A percentile compares a stretch with the other conserved stretches of the same genome.
Conservation (phyloP, 352 stramenopile species). For the Globisporangium alternatum region DNA sequence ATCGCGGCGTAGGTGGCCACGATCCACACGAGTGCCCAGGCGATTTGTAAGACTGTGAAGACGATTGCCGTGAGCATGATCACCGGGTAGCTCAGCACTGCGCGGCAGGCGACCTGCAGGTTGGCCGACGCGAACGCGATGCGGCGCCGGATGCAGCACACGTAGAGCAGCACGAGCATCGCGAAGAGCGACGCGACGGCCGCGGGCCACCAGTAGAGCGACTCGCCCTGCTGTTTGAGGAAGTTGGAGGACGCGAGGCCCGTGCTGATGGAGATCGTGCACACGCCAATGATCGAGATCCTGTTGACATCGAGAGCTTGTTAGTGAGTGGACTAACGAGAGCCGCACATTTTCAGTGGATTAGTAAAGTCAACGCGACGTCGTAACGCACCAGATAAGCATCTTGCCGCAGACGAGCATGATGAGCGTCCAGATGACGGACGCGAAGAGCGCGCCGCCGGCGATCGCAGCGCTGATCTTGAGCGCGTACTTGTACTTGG, state of each 20-base stretch:
- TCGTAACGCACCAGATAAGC: slow-evolving; percentile 48
- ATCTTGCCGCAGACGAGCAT: slow-evolving; percentile 56
- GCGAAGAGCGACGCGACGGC: slow-evolving; percentile 38
- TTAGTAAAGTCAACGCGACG: background rate
- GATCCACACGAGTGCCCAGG: slow-evolving; percentile 77
- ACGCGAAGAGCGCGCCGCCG: slow-evolving; percentile 34
- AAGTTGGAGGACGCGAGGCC: slow-evolving; percentile 37
- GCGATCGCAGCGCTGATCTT: slow-evolving; percentile 45
- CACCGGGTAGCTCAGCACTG: slow-evolving; percentile 71
- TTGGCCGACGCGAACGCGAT: slow-evolving; percentile 82
- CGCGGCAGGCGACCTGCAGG: slow-evolving; percentile 69
- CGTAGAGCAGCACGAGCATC: slow-evolving; percentile 45
- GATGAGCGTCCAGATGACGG: slow-evolving; percentile 45
- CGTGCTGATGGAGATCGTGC: slow-evolving; percentile 34
- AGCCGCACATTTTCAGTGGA: background rate
- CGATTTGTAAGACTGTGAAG: slow-evolving; percentile 68
- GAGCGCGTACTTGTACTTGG: slow-evolving; percentile 60
- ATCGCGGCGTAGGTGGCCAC: slow-evolving; percentile 61
- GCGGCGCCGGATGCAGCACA: slow-evolving; percentile 50
- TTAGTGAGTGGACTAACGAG: too few relatives aligned
- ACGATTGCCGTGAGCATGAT: slow-evolving; percentile 66
- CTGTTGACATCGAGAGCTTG: slow-evolving; percentile 6
- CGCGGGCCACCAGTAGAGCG: slow-evolving; percentile 50
- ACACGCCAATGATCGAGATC: slow-evolving; percentile 41
- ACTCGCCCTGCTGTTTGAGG: slow-evolving; percentile 37